Evolutionary conservation across 2,329 filamentous ascomycete genomes (phyloP).

Genomic region (Fusarium clavum): DNA sequence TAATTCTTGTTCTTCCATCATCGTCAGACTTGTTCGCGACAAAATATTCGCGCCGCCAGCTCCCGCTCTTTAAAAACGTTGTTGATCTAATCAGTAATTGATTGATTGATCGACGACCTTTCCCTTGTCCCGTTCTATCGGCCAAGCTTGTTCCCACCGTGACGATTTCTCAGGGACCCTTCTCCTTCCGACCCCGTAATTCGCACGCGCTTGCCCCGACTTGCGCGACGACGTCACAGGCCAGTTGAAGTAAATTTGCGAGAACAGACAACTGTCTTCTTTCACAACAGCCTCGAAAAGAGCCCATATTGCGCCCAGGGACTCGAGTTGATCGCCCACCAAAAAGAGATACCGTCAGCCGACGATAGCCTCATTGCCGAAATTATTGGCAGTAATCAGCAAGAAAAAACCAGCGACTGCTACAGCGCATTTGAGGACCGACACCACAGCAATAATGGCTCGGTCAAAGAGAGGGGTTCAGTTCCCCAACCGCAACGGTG

Average conservation of each 20-base stretch:
- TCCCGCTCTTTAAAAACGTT: conserved; percentile 13
- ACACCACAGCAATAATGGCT: conserved; percentile 45
- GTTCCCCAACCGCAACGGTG: conserved; percentile 62
- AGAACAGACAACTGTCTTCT: conserved; percentile 10
- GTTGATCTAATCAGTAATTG: background rate
- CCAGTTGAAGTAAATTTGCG: conserved; percentile 6
- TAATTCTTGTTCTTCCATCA: conserved; percentile 40
- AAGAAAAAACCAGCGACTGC: background rate
- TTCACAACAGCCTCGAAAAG: background rate
- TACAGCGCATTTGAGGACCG: conserved; percentile 11
- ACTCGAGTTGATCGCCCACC: background rate
- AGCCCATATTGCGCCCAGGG: conserved; percentile 4
- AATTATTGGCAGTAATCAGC: conserved; percentile 2
- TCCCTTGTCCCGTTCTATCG: conserved; percentile 1
- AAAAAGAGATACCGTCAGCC: conserved; percentile 4
- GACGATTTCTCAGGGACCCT: conserved; percentile 20
- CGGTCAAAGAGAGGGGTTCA: conserved; percentile 64
- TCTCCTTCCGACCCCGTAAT: conserved; percentile 24
- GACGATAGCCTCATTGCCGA: conserved; percentile 21
- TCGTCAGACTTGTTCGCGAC: conserved; percentile 35
- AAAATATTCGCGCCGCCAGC: conserved; percentile 23
- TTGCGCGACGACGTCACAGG: conserved; percentile 34
- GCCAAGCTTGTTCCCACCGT: conserved; percentile 8
- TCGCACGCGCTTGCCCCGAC: conserved; percentile 26
- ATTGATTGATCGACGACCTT: conserved; percentile 1